Evolutionary conservation across 306 rosid genomes (phyloP).

Genomic region (Ammopiptanthus mongolicus): DNA sequence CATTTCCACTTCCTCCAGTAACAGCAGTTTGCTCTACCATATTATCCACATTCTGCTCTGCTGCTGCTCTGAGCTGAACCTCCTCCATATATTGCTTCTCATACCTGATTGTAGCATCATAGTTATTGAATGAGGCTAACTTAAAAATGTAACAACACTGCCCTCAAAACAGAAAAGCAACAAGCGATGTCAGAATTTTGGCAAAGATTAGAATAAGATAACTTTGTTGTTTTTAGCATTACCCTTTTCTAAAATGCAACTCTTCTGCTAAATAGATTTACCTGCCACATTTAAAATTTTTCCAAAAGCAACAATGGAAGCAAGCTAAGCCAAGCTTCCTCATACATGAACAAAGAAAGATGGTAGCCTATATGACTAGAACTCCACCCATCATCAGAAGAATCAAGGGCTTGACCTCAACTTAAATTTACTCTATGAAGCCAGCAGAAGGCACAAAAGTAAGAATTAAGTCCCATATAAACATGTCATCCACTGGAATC

Average conservation of each 20-base stretch:
- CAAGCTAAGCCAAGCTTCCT: background rate
- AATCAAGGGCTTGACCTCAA: background rate
- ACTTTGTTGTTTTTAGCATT: background rate
- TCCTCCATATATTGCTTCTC: slow-evolving; percentile 86
- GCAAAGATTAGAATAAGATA: background rate
- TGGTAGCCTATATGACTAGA: background rate
- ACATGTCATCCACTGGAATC: background rate
- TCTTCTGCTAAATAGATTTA: background rate
- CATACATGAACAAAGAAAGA: background rate
- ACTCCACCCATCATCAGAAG: background rate
- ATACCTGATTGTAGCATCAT: slow-evolving; percentile 46
- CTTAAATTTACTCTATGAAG: background rate
- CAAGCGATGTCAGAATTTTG: background rate
- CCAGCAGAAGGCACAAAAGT: background rate
- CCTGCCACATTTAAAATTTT: background rate
- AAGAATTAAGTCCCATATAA: background rate
- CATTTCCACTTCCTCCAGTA: slow-evolving; percentile 49
- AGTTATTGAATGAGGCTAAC: slow-evolving; percentile 5
- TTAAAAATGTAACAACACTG: background rate
- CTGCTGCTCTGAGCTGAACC: slow-evolving; percentile 62
- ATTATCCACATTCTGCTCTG: slow-evolving; percentile 45
- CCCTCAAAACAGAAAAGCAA: background rate
- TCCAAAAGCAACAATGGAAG: background rate
- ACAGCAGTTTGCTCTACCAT: slow-evolving; percentile 41
- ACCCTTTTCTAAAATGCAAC: background rate